phyloP scores from a whole-genome alignment of 108 stramenopile genomes.

The Nitzschia palea region DNA sequence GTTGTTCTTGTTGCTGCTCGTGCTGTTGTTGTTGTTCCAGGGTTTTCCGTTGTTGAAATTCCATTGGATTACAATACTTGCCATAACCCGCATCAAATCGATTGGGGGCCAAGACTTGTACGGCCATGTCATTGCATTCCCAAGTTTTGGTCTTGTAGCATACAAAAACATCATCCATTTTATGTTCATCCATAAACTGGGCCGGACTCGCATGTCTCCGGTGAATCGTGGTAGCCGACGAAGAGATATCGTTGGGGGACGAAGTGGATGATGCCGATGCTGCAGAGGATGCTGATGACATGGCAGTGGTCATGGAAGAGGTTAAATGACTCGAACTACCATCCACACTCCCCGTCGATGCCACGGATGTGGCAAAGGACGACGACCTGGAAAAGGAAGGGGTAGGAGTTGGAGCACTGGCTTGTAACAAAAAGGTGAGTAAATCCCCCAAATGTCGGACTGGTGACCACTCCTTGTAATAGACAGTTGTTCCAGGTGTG shows the following conservation, averaged over 20 bases:
- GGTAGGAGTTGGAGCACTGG: background rate
- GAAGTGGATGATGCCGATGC: background rate
- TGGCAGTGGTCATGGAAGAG: background rate
- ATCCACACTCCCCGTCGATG: too few species aligned
- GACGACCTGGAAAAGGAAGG: background rate
- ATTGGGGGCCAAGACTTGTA: slow-evolving; percentile 31
- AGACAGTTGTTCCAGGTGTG: slow-evolving; percentile 34
- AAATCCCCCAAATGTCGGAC: slow-evolving; percentile 54
- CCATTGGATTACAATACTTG: slow-evolving; percentile 6
- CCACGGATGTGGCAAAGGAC: background rate
- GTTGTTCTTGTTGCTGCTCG: background rate
- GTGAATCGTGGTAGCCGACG: background rate
- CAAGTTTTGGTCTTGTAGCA: too few species aligned
- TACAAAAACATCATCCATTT: background rate
- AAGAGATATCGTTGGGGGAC: background rate
- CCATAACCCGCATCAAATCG: slow-evolving; percentile 44
- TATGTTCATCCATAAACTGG: slow-evolving; percentile 5
- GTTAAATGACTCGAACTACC: too few species aligned
- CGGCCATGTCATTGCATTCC: too few species aligned
- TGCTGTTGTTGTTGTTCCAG: background rate
- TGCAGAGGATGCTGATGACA: background rate
- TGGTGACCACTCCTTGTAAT: slow-evolving; percentile 60
- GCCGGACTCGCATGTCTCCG: background rate
- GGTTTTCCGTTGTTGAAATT: background rate
- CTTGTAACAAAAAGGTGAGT: slow-evolving; percentile 43